Percentiles rank a stretch among this genome's conserved stretches.
These are phyloP conservation scores for Xylaria scruposa DNA, from an alignment of 495 filamentous ascomycete genomes.

Conservation along the genomic window DNA sequence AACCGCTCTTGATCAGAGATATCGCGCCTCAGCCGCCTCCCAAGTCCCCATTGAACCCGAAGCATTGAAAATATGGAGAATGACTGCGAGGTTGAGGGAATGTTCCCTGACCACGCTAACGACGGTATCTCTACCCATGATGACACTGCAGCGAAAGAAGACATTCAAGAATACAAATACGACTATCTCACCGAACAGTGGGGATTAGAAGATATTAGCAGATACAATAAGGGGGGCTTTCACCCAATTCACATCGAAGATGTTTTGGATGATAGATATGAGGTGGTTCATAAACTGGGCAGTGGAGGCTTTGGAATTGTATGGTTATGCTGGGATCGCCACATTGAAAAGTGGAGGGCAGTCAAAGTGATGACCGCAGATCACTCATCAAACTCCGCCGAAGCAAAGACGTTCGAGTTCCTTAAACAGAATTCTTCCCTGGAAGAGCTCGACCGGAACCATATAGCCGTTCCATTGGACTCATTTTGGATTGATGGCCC, in stretches of 20 bases:
- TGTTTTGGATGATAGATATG: conserved; percentile 45
- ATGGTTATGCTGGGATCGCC: conserved; percentile 56
- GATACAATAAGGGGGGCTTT: conserved; percentile 39
- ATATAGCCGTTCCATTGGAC: conserved; percentile 30
- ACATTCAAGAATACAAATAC: conserved; percentile 14
- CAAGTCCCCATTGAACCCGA: not conserved
- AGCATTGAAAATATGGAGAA: not conserved
- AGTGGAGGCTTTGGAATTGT: conserved; percentile 55
- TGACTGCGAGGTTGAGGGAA: not conserved
- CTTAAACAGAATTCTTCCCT: not conserved
- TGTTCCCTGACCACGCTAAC: not conserved
- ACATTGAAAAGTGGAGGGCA: conserved; percentile 31
- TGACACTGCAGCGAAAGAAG: not conserved
- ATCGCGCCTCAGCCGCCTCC: not conserved
- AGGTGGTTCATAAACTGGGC: conserved; percentile 57
- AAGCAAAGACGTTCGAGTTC: not conserved
- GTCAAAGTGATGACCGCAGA: conserved; percentile 31
- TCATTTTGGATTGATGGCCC: conserved; percentile 45
- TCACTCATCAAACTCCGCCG: conserved; percentile 4
- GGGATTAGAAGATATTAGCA: conserved; percentile 5
- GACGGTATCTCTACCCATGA: not conserved
- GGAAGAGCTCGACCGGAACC: conserved; percentile 11
- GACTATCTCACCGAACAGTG: not conserved
- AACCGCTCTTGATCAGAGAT: too few species aligned
- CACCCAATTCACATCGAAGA: conserved; percentile 58